These are phyloP conservation scores for Aspergillus brasiliensis DNA, from an alignment of 2,329 filamentous ascomycete genomes.

Conservation along the genomic window DNA sequence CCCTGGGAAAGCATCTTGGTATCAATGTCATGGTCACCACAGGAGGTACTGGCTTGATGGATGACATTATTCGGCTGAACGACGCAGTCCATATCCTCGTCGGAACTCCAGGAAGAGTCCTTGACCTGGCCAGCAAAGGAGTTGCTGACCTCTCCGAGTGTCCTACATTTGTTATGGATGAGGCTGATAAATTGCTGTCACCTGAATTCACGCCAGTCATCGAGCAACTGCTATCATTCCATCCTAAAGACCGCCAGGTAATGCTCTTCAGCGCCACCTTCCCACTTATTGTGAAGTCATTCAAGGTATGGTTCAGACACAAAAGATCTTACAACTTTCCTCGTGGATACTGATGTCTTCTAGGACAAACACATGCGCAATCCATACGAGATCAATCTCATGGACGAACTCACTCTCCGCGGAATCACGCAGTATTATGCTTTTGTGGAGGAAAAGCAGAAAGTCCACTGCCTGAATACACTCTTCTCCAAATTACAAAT, in stretches of 20 bases:
- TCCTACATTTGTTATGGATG: conserved; percentile 98
- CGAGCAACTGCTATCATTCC: conserved; percentile 91
- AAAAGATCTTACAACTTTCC: neutral
- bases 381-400: conserved; percentile 98
- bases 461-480: conserved; percentile 98
- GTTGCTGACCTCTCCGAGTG: conserved; percentile 96
- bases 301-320: conserved; percentile 59
- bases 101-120: conserved; percentile 92
- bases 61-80: conserved; percentile 93
- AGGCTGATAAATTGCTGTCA: conserved; percentile 96
- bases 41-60: conserved; percentile 89
- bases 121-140: conserved; percentile 93
- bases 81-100: conserved; percentile 97
- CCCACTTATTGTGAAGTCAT: conserved; percentile 93
- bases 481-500: conserved; percentile 99
- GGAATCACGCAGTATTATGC: conserved; percentile 99
- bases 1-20: conserved; percentile 91
- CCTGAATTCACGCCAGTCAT: conserved; percentile 97
- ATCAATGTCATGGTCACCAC: conserved; percentile 99
- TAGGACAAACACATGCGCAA: conserved; percentile 91
- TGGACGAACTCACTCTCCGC: conserved; percentile 97
- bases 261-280: conserved; percentile 99
- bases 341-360: conserved; percentile 32
- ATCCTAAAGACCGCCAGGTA: conserved; percentile 95
- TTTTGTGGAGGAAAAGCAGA: conserved; percentile 98